A percentile compares a stretch with the other conserved stretches of the same genome.
Evolutionary conservation across 495 filamentous ascomycete species (phyloP).

Genomic region (Amphirosellinia nigrospora): DNA sequence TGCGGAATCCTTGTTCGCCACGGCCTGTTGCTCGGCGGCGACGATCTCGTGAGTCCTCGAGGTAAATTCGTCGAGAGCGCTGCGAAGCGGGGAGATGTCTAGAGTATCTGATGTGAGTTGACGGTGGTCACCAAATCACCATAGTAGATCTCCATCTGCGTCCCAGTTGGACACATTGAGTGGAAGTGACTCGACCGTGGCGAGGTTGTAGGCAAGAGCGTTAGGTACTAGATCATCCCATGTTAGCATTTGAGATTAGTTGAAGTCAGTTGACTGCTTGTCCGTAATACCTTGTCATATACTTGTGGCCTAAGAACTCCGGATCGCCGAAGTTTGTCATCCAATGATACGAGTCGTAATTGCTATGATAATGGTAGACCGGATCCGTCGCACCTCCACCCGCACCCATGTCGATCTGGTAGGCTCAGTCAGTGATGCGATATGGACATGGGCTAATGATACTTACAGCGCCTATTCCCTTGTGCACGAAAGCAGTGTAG

Average conservation of each 20-base stretch:
- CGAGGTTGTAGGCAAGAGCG: slow-evolving; percentile 75
- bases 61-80: slow-evolving; percentile 55
- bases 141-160: slow-evolving; percentile 64
- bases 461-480: slow-evolving; percentile 76
- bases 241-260: slow-evolving; percentile 2
- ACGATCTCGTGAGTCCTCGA: slow-evolving; percentile 62
- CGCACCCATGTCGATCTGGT: slow-evolving; percentile 73
- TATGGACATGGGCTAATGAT: slow-evolving; percentile 1
- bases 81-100: slow-evolving; percentile 39
- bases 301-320: slow-evolving; percentile 73
- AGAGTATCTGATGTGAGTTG: slow-evolving; percentile 52
- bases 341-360: slow-evolving; percentile 86
- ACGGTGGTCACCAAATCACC: slow-evolving; percentile 58
- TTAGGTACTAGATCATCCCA: slow-evolving; percentile 59
- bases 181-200: slow-evolving; percentile 74
- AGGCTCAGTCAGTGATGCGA: not conserved
- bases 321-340: slow-evolving; percentile 80
- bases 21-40: slow-evolving; percentile 62
- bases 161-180: slow-evolving; percentile 73
- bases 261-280: not conserved
- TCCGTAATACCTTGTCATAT: slow-evolving; percentile 60
- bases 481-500: slow-evolving; percentile 83
- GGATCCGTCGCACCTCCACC: slow-evolving; percentile 50
- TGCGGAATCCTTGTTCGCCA: slow-evolving; percentile 67
- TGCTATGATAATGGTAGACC: slow-evolving; percentile 77